Base-by-base conservation (phyloP, 345 rosid species). In the Zanthoxylum bungeanum region DNA sequence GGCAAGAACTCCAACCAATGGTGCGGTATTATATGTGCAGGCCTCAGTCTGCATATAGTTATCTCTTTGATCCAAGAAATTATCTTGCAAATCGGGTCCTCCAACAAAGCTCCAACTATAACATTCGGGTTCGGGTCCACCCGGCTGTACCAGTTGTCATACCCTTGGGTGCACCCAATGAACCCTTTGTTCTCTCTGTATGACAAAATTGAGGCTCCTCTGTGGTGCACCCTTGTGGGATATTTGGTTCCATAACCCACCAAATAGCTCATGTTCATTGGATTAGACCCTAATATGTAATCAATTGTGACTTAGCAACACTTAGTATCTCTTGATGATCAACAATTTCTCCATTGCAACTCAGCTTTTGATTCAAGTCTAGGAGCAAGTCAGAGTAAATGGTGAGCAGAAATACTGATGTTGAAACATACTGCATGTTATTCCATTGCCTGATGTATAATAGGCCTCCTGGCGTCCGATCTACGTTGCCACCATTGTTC, bases 91-190 rank as follows among this genome's bases (percentile, higher is more conserved):
- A 34, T 89, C 86, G 1, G 92, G 92, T 57, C 95, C 95, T 11
- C 95, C 95, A 14, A 89, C 51, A 89, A 17, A 0, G 92, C 95
- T 50, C 95, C 92, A 0, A 69, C 77, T 19, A 89, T 22, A 37
- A 84, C 77, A 64, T 84, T 84, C 0, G 90, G 90, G 79, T 89
- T 89, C 0, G 84, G 80, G 12, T 80, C 88, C 2, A 36, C 27
- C 36, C 78, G 59, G 17, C 74, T 49, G 70, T 84, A 89, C 90
- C 90, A 84, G 44, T 74, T 72, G 59, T 94, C 81, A 70, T 88
- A 92, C 21, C 99, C 98, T 75, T 94, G 96, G 4, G 91, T 94
- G 81, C 99, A 92, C 83, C 99, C 98, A 16, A 94, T 90, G 79
- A 95, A 95, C 72, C 85, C 99, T 68, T 84, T 88, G 36, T 83